phyloP scores from a whole-genome alignment of 345 rosid genomes.

The Syzygium grande region DNA sequence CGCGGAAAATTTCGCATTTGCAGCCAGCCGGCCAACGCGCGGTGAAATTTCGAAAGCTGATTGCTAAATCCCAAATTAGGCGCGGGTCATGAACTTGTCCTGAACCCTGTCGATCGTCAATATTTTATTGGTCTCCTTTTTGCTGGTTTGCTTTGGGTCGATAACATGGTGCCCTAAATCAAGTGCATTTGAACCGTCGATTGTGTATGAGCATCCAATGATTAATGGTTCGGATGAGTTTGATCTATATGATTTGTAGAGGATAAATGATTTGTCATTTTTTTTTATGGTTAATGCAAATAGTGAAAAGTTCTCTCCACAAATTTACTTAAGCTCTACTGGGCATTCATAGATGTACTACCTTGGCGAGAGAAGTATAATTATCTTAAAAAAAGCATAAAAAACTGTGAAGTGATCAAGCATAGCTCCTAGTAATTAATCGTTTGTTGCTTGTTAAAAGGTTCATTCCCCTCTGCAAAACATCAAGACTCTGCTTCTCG shows the following conservation, averaged over 20 bases:
- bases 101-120: not conserved
- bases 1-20: not conserved
- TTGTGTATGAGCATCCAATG: accelerated
- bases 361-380: not conserved
- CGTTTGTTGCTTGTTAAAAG: not conserved
- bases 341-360: not conserved
- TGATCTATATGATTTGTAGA: not conserved
- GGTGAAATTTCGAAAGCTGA: not conserved
- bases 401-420: not conserved
- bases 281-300: not conserved
- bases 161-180: not conserved
- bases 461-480: not conserved
- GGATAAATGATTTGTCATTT: not conserved
- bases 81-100: not conserved
- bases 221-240: accelerated
- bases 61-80: not conserved
- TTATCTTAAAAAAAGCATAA: not conserved
- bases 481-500: not conserved
- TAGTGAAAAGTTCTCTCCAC: not conserved
- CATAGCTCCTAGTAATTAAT: not conserved
- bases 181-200: not conserved
- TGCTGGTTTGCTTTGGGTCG: not conserved
- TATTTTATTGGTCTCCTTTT: too few species aligned
- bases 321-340: not conserved
- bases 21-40: not conserved